These are phyloP conservation scores for Podospora conica DNA, from an alignment of 495 filamentous ascomycete species.

Conservation along the genomic window DNA sequence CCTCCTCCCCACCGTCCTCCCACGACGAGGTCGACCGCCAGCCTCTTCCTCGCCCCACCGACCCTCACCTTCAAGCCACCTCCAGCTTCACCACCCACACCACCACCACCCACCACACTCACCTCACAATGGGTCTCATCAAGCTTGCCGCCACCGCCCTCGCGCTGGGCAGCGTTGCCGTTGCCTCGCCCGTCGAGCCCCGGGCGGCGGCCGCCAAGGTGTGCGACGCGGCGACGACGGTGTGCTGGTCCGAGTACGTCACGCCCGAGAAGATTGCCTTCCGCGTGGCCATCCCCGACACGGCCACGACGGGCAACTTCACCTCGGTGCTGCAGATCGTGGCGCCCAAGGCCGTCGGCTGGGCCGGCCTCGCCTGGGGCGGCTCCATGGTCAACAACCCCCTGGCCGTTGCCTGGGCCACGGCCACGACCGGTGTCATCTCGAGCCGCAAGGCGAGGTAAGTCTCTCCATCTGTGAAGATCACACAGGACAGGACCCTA, in stretches of 20 bases:
- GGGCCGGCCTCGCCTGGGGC: slow-evolving; percentile 37
- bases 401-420: slow-evolving; percentile 34
- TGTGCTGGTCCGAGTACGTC: slow-evolving; percentile 35
- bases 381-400: slow-evolving; percentile 39
- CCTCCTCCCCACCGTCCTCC: neutral
- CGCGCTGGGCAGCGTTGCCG: slow-evolving; percentile 16
- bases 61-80: neutral
- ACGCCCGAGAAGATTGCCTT: slow-evolving; percentile 28
- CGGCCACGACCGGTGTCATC: slow-evolving; percentile 20
- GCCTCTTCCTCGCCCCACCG: neutral
- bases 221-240: slow-evolving; percentile 27
- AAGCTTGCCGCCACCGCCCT: slow-evolving; percentile 21
- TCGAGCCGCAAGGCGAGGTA: slow-evolving; percentile 27
- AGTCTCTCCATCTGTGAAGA: neutral
- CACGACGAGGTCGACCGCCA: neutral
- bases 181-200: slow-evolving; percentile 19
- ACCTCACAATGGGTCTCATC: slow-evolving; percentile 28
- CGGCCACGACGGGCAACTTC: slow-evolving; percentile 27
- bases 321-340: slow-evolving; percentile 33
- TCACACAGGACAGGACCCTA: neutral
- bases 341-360: slow-evolving; percentile 33
- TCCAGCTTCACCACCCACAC: neutral
- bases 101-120: neutral
- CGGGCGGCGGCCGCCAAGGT: slow-evolving; percentile 19
- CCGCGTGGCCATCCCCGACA: slow-evolving; percentile 36